Evolutionary conservation across 2,329 filamentous ascomycete genomes (phyloP), one percentile per base, ranked within the genome.

Genomic region (Colletotrichum somersetense): DNA sequence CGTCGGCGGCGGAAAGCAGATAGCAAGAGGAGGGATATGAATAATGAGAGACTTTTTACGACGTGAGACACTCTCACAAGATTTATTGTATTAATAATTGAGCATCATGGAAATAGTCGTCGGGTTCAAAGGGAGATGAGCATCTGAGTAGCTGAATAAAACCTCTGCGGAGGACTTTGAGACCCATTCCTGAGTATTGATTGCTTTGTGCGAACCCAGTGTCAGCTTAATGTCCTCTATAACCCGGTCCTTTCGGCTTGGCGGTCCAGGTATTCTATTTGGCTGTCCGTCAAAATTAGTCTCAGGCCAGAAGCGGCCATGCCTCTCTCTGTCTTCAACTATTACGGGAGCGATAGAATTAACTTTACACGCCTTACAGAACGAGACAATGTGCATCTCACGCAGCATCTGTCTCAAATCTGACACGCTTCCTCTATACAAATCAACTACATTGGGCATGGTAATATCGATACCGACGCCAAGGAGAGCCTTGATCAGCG

Each of bases 21-120:
- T 38, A 10, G 12, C 3, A 66, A 71, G 56, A 67, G 62, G 55
- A 35, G 38, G 67, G 33, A 23, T 14, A n/a, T 16, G 40, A 23
- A 10, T 11, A 20, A 44, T 20, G 42, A 44, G 42, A 11, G 16
- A 18, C 3, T 46, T 44, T 14, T 44, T 44, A 6, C n/a, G 53
- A 16, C n/a, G 59, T 20, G 26, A 33, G 16, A 40, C n/a, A 2
- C n/a, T 52, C 23, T 52, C 33, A 23, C 40, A 14, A 14, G 7
- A 4, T 68, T 10, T 57, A 23, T 42, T 50, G 10, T 2, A n/a
- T 3, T n/a, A 10, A 16, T n/a, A 52, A 26, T 40, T 10, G 10
- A 33, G 8, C 53, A 8, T 16, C 33, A 23, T 10, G 26, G 50
- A 42, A 23, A 30, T 0, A 10, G 44, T 23, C 26, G 5, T 42